phyloP scores from a whole-genome alignment of 2,329 filamentous ascomycete genomes.

The Fusarium verticillioides region DNA sequence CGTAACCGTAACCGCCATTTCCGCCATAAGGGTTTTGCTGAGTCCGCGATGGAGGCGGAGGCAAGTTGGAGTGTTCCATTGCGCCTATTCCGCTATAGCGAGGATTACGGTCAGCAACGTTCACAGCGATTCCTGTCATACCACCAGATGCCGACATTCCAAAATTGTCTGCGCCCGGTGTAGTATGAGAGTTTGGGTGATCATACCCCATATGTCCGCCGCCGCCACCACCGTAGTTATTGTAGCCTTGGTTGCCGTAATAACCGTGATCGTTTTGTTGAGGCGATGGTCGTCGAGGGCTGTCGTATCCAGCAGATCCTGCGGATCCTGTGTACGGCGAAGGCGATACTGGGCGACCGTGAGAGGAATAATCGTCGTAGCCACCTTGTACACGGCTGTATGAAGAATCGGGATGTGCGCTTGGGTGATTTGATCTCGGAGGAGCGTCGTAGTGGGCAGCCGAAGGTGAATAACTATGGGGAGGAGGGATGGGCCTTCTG shows the following conservation, averaged over 20 bases:
- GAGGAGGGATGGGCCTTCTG: slow-evolving; percentile 33
- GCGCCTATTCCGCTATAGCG: slow-evolving; percentile 74
- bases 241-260: slow-evolving; percentile 29
- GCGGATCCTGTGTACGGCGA: slow-evolving; percentile 38
- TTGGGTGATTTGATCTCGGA: slow-evolving; percentile 35
- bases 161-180: slow-evolving; percentile 75
- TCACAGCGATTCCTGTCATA: slow-evolving; percentile 74
- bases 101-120: slow-evolving; percentile 71
- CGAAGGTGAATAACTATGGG: slow-evolving; percentile 38
- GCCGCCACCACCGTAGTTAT: slow-evolving; percentile 24
- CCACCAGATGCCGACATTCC: slow-evolving; percentile 71
- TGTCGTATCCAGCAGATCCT: slow-evolving; percentile 39
- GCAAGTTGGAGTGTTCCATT: slow-evolving; percentile 56
- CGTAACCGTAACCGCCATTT: slow-evolving; percentile 41
- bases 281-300: slow-evolving; percentile 33
- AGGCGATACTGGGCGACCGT: slow-evolving; percentile 26
- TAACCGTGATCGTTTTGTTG: slow-evolving; percentile 40
- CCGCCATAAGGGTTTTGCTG: slow-evolving; percentile 42
- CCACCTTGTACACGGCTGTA: slow-evolving; percentile 32
- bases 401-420: slow-evolving; percentile 41
- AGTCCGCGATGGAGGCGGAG: slow-evolving; percentile 52
- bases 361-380: slow-evolving; percentile 36
- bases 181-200: slow-evolving; percentile 47
- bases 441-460: slow-evolving; percentile 45
- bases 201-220: slow-evolving; percentile 44